These are phyloP conservation scores for Volvariella surrecta DNA, from an alignment of 1,284 basidiomycete genomes.

Conservation along the genomic window DNA sequence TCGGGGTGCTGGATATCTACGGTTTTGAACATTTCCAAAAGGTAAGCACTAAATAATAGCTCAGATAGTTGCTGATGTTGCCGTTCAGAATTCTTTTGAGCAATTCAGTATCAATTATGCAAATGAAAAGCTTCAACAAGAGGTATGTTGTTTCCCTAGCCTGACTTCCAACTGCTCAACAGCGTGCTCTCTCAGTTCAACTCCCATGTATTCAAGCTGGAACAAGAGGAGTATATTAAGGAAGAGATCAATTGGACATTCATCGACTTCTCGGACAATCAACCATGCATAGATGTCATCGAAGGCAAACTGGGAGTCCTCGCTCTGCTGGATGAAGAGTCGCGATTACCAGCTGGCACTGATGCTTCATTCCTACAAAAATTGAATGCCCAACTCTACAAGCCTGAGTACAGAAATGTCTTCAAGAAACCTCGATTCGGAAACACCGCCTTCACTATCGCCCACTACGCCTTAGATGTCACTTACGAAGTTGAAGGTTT, in stretches of 20 bases:
- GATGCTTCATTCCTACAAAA: conserved; percentile 94
- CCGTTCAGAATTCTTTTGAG: conserved; percentile 85
- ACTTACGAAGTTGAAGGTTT: conserved; percentile 99
- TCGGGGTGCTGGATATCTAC: conserved; percentile 96
- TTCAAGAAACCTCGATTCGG: conserved; percentile 99
- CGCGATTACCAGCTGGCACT: conserved; percentile 89
- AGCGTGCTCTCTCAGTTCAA: conserved; percentile 62
- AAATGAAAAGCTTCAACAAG: conserved; percentile 96
- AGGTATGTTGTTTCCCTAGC: conserved; percentile 43
- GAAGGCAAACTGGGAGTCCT: conserved; percentile 96
- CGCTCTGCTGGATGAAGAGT: conserved; percentile 95
- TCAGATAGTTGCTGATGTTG: conserved; percentile 3
- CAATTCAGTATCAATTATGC: conserved; percentile 99
- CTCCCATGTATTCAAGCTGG: conserved; percentile 98
- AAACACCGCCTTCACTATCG: conserved; percentile 94
- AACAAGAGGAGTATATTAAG: conserved; percentile 98
- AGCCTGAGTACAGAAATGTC: conserved; percentile 80
- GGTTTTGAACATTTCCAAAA: conserved; percentile 97
- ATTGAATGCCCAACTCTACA: conserved; percentile 78
- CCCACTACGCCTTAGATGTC: conserved; percentile 97
- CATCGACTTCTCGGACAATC: conserved; percentile 99
- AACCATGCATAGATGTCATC: conserved; percentile 97
- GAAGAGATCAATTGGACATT: conserved; percentile 99
- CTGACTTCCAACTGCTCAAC: conserved; percentile 7
- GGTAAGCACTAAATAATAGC: conserved; percentile 32